A percentile compares a stretch with the other conserved stretches of the same genome.
These are phyloP conservation scores for Trichoderma reesei DNA, from an alignment of 495 filamentous ascomycete species.

Conservation along the genomic window DNA sequence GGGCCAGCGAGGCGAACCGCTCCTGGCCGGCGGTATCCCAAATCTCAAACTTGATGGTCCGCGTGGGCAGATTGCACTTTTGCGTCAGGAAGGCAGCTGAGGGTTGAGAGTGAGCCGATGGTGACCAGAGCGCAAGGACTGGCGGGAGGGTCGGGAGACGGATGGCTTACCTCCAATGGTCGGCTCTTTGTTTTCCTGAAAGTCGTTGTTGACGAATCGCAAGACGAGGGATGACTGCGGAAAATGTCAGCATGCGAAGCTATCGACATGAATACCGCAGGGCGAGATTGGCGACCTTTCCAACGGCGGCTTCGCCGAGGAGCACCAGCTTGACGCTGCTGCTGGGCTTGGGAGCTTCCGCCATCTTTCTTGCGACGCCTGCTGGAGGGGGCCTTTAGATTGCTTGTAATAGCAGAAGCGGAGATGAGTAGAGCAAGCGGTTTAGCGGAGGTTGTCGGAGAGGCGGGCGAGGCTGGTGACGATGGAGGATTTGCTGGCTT, in stretches of 20 bases:
- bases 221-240: conserved; percentile 88
- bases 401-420: too few species aligned
- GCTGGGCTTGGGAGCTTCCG: conserved; percentile 77
- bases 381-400: too few species aligned
- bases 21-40: conserved; percentile 99
- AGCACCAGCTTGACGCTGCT: conserved; percentile 98
- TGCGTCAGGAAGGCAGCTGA: conserved; percentile 95
- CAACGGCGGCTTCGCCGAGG: conserved; percentile 92
- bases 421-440: too few species aligned
- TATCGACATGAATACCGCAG: conserved; percentile 19
- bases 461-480: background rate
- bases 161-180: conserved; percentile 82
- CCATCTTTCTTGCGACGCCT: conserved; percentile 1
- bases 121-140: background rate
- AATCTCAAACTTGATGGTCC: conserved; percentile 99
- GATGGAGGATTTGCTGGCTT: background rate
- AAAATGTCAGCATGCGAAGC: conserved; percentile 17
- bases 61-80: conserved; percentile 90
- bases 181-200: conserved; percentile 99
- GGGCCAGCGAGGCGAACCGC: conserved; percentile 90
- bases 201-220: conserved; percentile 98
- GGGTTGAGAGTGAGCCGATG: background rate
- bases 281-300: conserved; percentile 58
- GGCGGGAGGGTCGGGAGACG: background rate
- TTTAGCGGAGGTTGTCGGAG: background rate